phyloP scores from a whole-genome alignment of 192 early-diverging fungal genomes.

The Allomyces javanicus region DNA sequence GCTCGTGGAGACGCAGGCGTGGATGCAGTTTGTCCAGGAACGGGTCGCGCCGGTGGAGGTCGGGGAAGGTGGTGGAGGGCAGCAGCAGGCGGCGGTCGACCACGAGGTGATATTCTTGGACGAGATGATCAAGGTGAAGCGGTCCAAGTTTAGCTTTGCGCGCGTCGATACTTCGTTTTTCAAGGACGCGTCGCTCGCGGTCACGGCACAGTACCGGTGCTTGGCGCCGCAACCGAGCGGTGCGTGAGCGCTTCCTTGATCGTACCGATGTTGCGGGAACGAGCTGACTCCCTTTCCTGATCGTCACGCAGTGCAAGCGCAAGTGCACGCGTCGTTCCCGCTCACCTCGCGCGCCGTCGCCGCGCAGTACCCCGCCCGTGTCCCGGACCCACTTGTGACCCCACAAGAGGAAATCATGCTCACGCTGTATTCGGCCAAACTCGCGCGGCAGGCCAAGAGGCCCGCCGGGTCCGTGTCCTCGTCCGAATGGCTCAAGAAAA shows the following conservation, averaged over 20 bases:
- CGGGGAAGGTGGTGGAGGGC: neutral
- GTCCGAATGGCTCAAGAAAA: neutral
- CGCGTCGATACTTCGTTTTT: neutral
- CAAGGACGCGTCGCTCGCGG: neutral
- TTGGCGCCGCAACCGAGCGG: no score
- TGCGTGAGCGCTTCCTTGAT: no score
- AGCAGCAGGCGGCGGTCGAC: neutral
- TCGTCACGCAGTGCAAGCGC: no score
- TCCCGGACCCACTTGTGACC: neutral
- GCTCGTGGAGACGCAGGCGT: neutral
- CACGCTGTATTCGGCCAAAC: neutral
- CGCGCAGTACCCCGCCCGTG: neutral
- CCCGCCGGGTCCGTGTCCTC: neutral
- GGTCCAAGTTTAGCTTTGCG: neutral
- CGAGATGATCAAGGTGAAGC: neutral
- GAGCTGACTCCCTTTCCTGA: no score
- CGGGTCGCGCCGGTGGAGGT: neutral
- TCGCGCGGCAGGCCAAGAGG: neutral
- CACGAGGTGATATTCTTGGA: neutral
- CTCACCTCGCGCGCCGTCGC: neutral
- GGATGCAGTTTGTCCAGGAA: neutral
- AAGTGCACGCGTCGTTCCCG: neutral
- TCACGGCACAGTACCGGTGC: neutral
- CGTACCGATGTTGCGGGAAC: no score
- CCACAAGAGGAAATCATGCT: neutral